phyloP scores from a whole-genome alignment of 352 stramenopile species.

The Albugo laibachii region DNA sequence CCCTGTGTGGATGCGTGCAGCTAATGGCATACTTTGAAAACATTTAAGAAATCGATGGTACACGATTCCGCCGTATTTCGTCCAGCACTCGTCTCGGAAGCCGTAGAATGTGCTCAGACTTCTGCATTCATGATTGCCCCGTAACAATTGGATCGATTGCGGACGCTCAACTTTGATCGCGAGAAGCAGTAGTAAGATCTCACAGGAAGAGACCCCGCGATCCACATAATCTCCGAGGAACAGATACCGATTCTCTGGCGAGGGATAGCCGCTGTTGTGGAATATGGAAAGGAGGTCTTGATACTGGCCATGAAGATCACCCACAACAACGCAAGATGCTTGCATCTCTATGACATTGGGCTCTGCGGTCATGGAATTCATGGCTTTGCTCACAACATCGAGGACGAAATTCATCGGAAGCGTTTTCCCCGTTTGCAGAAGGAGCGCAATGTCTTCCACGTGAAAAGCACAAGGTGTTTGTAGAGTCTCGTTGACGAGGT shows the following conservation, averaged over 20 bases:
- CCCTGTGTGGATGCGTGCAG: constrained; percentile 32
- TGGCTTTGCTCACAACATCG: constrained; percentile 33
- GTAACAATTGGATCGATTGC: constrained; percentile 95
- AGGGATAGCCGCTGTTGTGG: constrained; percentile 21
- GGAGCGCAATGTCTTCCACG: constrained; percentile 13
- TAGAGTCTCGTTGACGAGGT: constrained; percentile 1
- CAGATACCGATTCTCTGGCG: constrained; percentile 87
- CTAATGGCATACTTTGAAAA: constrained; percentile 65
- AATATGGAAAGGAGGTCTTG: constrained; percentile 91
- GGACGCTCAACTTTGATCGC: constrained; percentile 98
- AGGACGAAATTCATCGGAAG: constrained; percentile 26
- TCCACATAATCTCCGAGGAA: constrained; percentile 90
- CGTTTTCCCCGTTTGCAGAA: constrained; percentile 20
- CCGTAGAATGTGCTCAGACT: constrained; percentile 99
- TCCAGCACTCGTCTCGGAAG: constrained; percentile 97
- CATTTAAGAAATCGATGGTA: constrained; percentile 73
- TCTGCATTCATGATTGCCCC: constrained; percentile 97
- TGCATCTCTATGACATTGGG: constrained; percentile 31
- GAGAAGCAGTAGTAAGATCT: constrained; percentile 94
- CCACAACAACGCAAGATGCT: constrained; percentile 31
- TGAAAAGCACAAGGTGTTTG: constrained; percentile 6
- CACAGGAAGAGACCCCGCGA: constrained; percentile 88
- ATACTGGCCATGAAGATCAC: constrained; percentile 96
- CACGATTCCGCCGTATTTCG: constrained; percentile 51
- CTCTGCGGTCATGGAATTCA: constrained; percentile 32